A percentile compares a stretch with the other conserved stretches of the same genome.
phyloP scores from a whole-genome alignment of 73 alveolate species.

The Breviolum minutum region DNA sequence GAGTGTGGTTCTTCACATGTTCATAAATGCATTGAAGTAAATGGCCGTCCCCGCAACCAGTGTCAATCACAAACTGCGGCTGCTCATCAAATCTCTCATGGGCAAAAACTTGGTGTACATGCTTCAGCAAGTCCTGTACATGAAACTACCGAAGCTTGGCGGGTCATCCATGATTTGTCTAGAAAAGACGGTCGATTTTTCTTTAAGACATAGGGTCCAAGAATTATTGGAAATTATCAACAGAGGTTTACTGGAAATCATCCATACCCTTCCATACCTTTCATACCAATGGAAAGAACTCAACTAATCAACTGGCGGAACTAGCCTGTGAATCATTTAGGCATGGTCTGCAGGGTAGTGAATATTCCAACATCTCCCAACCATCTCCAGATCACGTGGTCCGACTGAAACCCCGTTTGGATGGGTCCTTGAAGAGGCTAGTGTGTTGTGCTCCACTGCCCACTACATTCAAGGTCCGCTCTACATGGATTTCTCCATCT shows the following conservation, averaged over 20 bases:
- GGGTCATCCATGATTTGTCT: no score
- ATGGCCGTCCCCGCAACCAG: conserved; percentile 79
- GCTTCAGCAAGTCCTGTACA: neutral
- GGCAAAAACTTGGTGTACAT: conserved; percentile 48
- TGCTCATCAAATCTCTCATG: conserved; percentile 26
- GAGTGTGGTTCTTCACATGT: conserved; percentile 38
- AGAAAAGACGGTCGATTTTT: no score
- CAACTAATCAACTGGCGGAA: neutral
- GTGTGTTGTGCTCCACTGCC: conserved; percentile 81
- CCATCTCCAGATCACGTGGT: no score
- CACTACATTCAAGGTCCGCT: conserved; percentile 49
- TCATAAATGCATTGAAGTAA: conserved; percentile 23
- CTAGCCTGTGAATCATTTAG: no score
- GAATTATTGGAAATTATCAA: no score
- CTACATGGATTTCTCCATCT: conserved; percentile 46
- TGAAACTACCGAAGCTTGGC: no score
- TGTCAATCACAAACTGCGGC: conserved; percentile 65
- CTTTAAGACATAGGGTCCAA: no score
- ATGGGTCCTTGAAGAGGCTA: conserved; percentile 28
- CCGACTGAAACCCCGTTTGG: neutral
- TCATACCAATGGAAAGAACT: neutral
- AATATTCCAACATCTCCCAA: no score
- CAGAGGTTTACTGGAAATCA: no score
- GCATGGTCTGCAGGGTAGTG: no score
- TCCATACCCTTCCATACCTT: no score